Conservation (phyloP, 1,139 yeast genomes). For the Arxiozyma heterogenica region DNA sequence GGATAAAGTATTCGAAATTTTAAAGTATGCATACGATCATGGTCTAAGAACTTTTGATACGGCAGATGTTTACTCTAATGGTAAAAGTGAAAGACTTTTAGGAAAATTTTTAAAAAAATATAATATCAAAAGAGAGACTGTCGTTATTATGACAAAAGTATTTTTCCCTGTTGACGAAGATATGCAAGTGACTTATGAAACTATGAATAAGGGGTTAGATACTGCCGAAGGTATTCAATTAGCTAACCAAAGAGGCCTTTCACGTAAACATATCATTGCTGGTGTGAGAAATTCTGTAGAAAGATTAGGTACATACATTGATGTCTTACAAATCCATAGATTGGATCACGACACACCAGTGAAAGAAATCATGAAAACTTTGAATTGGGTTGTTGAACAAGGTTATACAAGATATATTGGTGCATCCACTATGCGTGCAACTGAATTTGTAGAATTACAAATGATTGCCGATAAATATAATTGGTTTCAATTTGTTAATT, state of each 20-base stretch:
- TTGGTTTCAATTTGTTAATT: conserved; percentile 41
- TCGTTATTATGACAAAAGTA: conserved; percentile 37
- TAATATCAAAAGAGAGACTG: conserved; percentile 33
- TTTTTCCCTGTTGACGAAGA: conserved; percentile 24
- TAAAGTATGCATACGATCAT: conserved; percentile 37
- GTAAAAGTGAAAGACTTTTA: conserved; percentile 32
- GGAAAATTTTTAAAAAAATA: conserved; percentile 35
- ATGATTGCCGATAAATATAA: conserved; percentile 37
- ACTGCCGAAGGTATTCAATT: conserved; percentile 10
- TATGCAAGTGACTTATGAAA: not conserved
- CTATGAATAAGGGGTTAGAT: no score
- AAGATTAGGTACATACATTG: conserved; percentile 37
- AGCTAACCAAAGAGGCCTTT: conserved; percentile 33
- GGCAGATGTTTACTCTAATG: conserved; percentile 37
- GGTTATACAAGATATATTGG: conserved; percentile 42
- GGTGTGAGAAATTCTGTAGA: conserved; percentile 35
- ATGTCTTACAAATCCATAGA: conserved; percentile 40
- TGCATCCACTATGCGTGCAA: conserved; percentile 42
- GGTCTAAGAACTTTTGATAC: conserved; percentile 43
- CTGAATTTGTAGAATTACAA: conserved; percentile 40
- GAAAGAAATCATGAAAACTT: conserved; percentile 40
- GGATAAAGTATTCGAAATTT: conserved; percentile 28
- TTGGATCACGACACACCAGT: conserved; percentile 36
- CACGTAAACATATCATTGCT: conserved; percentile 42
- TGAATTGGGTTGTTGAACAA: conserved; percentile 38